A percentile compares a stretch with the other conserved stretches of the same genome.
These are phyloP conservation scores for Candida buenavistaensis DNA, from an alignment of 1,139 yeast species.

Conservation along the genomic window DNA sequence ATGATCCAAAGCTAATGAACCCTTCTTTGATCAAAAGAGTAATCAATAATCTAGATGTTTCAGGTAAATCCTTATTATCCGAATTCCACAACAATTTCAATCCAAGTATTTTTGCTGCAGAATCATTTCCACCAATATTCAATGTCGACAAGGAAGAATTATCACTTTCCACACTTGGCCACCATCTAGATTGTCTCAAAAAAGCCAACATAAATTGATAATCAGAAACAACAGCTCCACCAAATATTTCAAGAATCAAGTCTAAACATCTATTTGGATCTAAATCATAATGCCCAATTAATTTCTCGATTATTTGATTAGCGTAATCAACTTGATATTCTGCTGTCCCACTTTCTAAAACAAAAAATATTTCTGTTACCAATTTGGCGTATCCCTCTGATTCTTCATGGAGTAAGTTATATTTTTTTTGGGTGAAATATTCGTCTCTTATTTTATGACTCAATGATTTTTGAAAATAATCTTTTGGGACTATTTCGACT, in stretches of 20 bases:
- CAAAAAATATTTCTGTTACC: constrained; percentile 49
- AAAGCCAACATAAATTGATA: constrained; percentile 49
- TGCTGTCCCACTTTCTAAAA: constrained; percentile 43
- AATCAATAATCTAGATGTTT: constrained; percentile 44
- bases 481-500: constrained; percentile 40
- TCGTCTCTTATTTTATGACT: constrained; percentile 51
- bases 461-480: constrained; percentile 37
- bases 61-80: constrained; percentile 39
- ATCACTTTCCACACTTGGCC: constrained; percentile 53
- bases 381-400: constrained; percentile 79
- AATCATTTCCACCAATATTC: constrained; percentile 65
- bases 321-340: constrained; percentile 45
- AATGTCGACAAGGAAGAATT: constrained; percentile 29
- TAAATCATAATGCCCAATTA: constrained; percentile 75
- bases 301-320: constrained; percentile 51
- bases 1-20: constrained; percentile 60
- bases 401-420: constrained; percentile 74
- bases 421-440: constrained; percentile 70
- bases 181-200: constrained; percentile 58
- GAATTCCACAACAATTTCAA: constrained; percentile 46
- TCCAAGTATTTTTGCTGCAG: constrained; percentile 62
- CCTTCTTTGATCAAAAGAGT: constrained; percentile 69
- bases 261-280: constrained; percentile 78
- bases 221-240: constrained; percentile 45
- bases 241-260: constrained; percentile 52